Evolutionary conservation across 129 eudicot species (phyloP), one percentile per base, ranked within the genome.

Genomic region (Oenanthe sinensis): DNA sequence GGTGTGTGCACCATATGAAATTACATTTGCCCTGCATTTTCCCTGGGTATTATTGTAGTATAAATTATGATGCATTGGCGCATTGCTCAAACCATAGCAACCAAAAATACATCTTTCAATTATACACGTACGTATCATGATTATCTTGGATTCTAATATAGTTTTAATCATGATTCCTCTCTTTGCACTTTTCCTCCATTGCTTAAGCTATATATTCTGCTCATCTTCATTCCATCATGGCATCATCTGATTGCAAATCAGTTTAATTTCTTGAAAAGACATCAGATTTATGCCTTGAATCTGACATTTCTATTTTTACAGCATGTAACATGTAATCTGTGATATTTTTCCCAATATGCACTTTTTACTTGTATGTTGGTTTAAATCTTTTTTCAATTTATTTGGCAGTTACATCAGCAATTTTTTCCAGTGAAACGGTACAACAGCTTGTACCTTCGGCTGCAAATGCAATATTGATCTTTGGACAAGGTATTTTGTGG

Each of bases 381-480:
- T 43, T 47, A 33, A 75, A 44, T 68, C 17, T 75, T 13, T 30
- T 68, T 74, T 36, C 36, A n/a, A 46, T 77, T 77, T 22, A 71
- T 79, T 83, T 82, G 60, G 33, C 78, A 91, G 98, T 91, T 80
- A 80, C 74, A 45, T 84, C 86, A 80, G 89, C 89, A 71, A 91
- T 93, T 75, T 93, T 93, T 85, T 30, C 91, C 49, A 85, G 96
- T 80, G 98, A 93, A 86, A 93, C 84, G 85, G 88, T 93, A 72
- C 96, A 88, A 77, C 89, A 91, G 49, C 79, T 93, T 45, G 77
- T 84, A 62, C 89, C 97, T 70, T 80, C 87, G 78, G 82, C 91
- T 24, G 81, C 89, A 2, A 83, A 91, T 81, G 86, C 93, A 67
- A 78, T 89, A 22, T 79, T 93, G 87, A 67, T 93, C 77, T 97